Conservation (phyloP, 192 early-diverging fungal genomes). For the Rhizophagus sp. region DNA sequence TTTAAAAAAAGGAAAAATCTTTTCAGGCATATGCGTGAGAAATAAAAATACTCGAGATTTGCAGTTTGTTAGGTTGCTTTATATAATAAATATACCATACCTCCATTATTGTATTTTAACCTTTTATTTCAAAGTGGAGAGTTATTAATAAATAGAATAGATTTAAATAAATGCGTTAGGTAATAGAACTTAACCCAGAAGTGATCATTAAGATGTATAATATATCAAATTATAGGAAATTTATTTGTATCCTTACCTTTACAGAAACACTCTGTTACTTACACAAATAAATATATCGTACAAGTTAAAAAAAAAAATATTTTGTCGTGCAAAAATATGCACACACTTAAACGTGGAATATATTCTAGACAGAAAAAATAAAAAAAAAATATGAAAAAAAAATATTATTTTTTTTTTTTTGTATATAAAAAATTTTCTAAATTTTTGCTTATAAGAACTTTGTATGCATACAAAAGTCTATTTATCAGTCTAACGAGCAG, state of each 20-base stretch:
- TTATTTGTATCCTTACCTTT: slow-evolving; percentile 26
- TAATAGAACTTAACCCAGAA: background rate
- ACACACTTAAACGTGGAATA: slow-evolving; percentile 21
- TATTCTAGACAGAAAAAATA: background rate
- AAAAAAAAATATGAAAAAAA: slow-evolving; percentile 28
- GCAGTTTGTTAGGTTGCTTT: background rate
- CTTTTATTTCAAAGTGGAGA: slow-evolving; percentile 1
- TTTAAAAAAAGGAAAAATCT: background rate
- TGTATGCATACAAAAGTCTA: slow-evolving; percentile 19
- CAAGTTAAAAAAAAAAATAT: slow-evolving; percentile 30
- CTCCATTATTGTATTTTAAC: slow-evolving; percentile 20
- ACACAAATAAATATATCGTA: slow-evolving; percentile 35
- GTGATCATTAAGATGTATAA: background rate
- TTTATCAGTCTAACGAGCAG: slow-evolving; percentile 19
- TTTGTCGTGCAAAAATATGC: slow-evolving; percentile 23
- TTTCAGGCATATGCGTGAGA: background rate
- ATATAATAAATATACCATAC: background rate
- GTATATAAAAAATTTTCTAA: background rate
- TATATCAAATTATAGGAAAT: background rate
- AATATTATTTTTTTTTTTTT: background rate
- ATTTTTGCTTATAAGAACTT: slow-evolving; percentile 2
- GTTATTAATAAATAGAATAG: background rate
- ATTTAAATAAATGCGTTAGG: background rate
- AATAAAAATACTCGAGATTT: background rate
- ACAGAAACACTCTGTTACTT: slow-evolving; percentile 31